Conservation (phyloP, 257 asterid genomes). For the Nicotiana tomentosiformis region DNA sequence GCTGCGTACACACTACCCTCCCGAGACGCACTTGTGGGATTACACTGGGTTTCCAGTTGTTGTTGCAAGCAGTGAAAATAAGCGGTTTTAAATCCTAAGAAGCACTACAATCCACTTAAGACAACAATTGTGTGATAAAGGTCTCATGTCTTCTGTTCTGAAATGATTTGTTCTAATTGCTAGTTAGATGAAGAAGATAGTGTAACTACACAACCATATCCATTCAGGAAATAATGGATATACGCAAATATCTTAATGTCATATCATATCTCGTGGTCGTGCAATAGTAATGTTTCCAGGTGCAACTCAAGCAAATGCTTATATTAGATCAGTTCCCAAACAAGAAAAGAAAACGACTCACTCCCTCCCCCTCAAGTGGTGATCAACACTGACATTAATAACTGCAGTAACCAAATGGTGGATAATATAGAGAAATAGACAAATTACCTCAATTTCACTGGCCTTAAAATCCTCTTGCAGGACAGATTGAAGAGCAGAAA, state of each 20-base stretch:
- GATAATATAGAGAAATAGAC: not conserved
- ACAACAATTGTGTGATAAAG: not conserved
- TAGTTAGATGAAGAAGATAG: not conserved
- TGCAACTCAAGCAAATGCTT: not conserved
- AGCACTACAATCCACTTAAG: not conserved
- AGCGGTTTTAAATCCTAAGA: not conserved
- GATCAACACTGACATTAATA: not conserved
- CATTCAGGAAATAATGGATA: not conserved
- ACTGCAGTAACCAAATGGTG: not conserved
- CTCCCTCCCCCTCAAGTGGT: not conserved
- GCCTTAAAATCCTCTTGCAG: slow-evolving; percentile 98
- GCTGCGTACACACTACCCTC: too few species aligned
- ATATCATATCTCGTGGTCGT: not conserved
- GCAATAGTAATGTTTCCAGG: not conserved
- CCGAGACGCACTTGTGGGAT: too few species aligned
- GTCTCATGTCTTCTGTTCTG: not conserved
- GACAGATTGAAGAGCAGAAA: slow-evolving; percentile 93
- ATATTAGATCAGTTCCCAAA: not conserved
- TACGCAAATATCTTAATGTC: not conserved
- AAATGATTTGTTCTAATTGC: not conserved
- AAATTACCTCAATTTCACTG: slow-evolving; percentile 88
- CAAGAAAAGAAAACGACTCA: not conserved
- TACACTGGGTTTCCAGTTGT: too few species aligned
- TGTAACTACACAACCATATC: not conserved
- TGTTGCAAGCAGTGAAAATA: not conserved